Evolutionary conservation across 331 rosid species (phyloP).

Genomic region (Rhamnella rubrinervis): DNA sequence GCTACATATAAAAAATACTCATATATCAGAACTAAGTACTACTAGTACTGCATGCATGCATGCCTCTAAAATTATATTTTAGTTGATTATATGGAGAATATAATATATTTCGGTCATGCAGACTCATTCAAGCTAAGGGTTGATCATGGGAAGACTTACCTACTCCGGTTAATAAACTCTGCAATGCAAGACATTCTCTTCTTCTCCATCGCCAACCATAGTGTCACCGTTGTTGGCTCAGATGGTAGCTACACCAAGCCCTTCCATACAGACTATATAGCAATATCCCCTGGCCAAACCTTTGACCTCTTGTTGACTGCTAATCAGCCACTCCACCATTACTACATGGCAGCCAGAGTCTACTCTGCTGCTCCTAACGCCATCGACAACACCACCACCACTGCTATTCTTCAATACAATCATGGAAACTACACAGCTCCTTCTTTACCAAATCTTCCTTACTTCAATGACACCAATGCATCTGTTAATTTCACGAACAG

Average conservation of each 20-base stretch:
- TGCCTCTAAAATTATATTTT: no score
- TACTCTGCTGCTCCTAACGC: neutral
- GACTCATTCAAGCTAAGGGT: conserved; percentile 40
- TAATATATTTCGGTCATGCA: neutral
- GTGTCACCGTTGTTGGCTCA: conserved; percentile 41
- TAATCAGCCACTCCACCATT: conserved; percentile 32
- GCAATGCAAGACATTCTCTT: conserved; percentile 32
- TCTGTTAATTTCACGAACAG: conserved; percentile 27
- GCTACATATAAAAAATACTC: neutral
- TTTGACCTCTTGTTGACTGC: conserved; percentile 40
- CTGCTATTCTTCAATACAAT: conserved; percentile 37
- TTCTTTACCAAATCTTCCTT: conserved; percentile 37
- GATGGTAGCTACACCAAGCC: conserved; percentile 49
- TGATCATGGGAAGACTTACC: conserved; percentile 42
- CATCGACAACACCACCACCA: conserved; percentile 37
- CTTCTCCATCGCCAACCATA: conserved; percentile 45
- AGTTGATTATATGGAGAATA: neutral
- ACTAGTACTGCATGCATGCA: no score
- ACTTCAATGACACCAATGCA: conserved; percentile 35
- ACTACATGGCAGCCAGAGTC: conserved; percentile 51
- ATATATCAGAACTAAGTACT: neutral
- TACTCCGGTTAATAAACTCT: conserved; percentile 43
- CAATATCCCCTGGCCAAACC: conserved; percentile 55
- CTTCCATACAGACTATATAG: conserved; percentile 31
- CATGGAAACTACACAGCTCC: neutral